Percentiles rank a stretch among this genome's conserved stretches.
These are phyloP conservation scores for Cairneyella variabilis DNA, from an alignment of 495 filamentous ascomycete genomes.

Conservation along the genomic window DNA sequence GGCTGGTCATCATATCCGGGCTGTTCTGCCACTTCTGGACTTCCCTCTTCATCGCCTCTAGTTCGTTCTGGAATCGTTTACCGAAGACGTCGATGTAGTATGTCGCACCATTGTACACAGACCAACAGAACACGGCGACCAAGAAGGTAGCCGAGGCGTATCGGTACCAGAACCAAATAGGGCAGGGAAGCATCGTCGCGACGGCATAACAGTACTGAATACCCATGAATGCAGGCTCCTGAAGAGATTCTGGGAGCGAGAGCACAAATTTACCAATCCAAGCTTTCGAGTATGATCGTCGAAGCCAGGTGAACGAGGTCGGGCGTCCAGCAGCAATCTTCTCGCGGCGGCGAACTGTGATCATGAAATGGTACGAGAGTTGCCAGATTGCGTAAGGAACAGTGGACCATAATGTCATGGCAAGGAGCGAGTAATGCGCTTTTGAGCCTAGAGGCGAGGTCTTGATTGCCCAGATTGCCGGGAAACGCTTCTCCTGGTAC, in stretches of 20 bases:
- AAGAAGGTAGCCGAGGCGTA: constrained; percentile 77
- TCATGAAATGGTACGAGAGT: constrained; percentile 83
- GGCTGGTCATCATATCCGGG: constrained; percentile 41
- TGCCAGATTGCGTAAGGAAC: constrained; percentile 93
- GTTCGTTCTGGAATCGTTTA: constrained; percentile 92
- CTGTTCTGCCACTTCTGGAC: constrained; percentile 81
- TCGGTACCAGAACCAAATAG: constrained; percentile 90
- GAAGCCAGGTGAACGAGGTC: constrained; percentile 96
- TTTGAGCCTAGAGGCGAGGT: constrained; percentile 63
- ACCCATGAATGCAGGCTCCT: constrained; percentile 91
- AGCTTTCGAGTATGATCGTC: constrained; percentile 78
- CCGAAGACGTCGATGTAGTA: constrained; percentile 98
- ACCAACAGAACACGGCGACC: constrained; percentile 78
- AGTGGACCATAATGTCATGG: constrained; percentile 93
- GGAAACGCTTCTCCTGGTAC: constrained; percentile 68
- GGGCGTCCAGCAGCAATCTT: constrained; percentile 95
- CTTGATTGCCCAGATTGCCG: constrained; percentile 80
- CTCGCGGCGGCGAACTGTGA: constrained; percentile 85
- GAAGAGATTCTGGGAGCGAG: constrained; percentile 65
- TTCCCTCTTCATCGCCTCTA: constrained; percentile 85
- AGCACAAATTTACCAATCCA: constrained; percentile 87
- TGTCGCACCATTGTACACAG: constrained; percentile 90
- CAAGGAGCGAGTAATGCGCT: constrained; percentile 71
- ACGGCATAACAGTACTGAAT: constrained; percentile 92
- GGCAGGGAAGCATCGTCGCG: constrained; percentile 88